phyloP scores from a whole-genome alignment of 345 rosid genomes.

The Eucalyptus melliodora region DNA sequence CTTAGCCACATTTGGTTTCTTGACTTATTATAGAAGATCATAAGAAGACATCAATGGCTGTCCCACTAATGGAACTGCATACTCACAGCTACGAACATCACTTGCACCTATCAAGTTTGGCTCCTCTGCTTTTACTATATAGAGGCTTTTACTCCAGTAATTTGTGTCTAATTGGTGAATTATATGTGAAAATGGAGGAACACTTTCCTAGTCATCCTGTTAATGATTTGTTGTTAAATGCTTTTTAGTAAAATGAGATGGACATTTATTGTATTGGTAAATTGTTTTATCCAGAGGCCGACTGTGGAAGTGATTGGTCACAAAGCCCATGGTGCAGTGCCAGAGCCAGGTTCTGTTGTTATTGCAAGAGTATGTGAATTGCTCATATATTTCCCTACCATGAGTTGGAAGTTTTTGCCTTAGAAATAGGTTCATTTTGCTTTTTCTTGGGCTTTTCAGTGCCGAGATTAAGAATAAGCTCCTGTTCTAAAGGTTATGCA shows the following conservation, averaged over 20 bases:
- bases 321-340: slow-evolving; percentile 78
- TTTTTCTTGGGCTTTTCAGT: neutral
- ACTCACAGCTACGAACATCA: neutral
- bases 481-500: neutral
- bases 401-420: neutral
- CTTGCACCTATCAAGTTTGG: neutral
- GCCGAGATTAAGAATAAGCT: neutral
- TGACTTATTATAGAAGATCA: neutral
- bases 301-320: slow-evolving; percentile 71
- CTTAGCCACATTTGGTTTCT: neutral
- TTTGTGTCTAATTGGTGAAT: neutral
- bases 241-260: neutral
- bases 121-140: neutral
- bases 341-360: slow-evolving; percentile 76
- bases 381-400: neutral
- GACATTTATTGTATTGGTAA: neutral
- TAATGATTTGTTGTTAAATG: neutral
- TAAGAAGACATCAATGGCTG: neutral
- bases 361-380: slow-evolving; percentile 54
- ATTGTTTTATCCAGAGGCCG: slow-evolving; percentile 37
- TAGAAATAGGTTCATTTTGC: neutral
- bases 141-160: neutral
- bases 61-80: neutral
- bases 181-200: neutral
- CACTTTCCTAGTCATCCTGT: neutral